These are phyloP conservation scores for Salix viminalis DNA, from an alignment of 345 rosid species.

Conservation along the genomic window DNA sequence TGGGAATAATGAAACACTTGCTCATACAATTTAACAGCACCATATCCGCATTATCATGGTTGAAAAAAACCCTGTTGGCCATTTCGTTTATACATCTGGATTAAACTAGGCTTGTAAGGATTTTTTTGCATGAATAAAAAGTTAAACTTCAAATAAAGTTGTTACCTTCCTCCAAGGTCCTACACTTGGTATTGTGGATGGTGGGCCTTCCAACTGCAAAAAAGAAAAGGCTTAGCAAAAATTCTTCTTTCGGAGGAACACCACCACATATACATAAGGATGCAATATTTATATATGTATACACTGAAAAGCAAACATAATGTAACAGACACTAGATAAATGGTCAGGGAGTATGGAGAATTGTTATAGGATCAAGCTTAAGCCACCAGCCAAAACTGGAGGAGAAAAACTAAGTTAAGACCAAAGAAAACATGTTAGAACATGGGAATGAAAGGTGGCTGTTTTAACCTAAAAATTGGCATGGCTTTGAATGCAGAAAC, in stretches of 20 bases:
- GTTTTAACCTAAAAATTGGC: neutral
- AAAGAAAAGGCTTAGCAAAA: conserved; percentile 14
- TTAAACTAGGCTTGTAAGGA: neutral
- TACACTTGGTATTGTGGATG: conserved; percentile 62
- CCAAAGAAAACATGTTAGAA: neutral
- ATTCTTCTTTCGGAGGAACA: neutral
- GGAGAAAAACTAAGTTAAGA: neutral
- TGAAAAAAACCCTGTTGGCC: neutral
- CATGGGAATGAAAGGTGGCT: neutral
- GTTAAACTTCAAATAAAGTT: neutral
- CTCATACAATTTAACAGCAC: neutral
- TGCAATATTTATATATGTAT: no score
- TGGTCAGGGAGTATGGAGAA: neutral
- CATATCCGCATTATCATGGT: neutral
- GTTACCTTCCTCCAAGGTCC: conserved; percentile 98
- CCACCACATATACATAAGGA: neutral
- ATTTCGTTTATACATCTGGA: neutral
- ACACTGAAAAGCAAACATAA: neutral
- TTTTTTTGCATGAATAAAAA: neutral
- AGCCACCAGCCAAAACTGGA: neutral
- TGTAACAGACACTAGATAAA: neutral
- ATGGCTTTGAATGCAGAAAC: neutral
- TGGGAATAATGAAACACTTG: neutral
- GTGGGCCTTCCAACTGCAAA: conserved; percentile 52
- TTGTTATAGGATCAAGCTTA: neutral